Base-by-base conservation (phyloP, 306 rosid genomes). In the Spatholobus suberectus region DNA sequence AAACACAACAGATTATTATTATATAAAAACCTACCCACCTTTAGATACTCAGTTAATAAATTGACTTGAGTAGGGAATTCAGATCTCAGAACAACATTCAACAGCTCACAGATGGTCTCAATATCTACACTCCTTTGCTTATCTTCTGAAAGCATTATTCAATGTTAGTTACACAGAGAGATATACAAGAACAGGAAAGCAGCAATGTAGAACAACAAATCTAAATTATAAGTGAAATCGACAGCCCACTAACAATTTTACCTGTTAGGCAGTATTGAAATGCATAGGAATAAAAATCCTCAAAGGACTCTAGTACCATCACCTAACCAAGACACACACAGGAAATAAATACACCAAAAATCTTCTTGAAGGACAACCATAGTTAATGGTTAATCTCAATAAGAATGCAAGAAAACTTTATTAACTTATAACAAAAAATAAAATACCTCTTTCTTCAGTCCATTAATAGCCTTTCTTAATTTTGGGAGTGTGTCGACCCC, bases 231-330 rank as follows among this genome's bases (percentile, higher is more conserved):
- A 75, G 37, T 69, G 24, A 67, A 72, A 76, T 29, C 34, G 29
- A 71, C n/a, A 63, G 21, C 73, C 81, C 20, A 11, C 6, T 29
- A 73, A 84, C 17, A 65, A 43, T 59, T 85, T 81, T 83, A 92
- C 94, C 97, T 35, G 90, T 90, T 76, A 92, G 84, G 81, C 89
- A 80, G 79, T 89, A 90, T 24, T 76, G 88, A 81, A 90, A 92
- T 43, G 97, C 80, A 41, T 78, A 92, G 40, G 83, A 59, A 82
- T 86, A 90, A 74, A 92, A 90, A 67, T 92, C 97, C 76, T 82
- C 89, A 75, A 90, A 89, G 84, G 79, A 54, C 43, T 76, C 79
- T 54, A 86, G 84, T 5, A 27, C 67, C 59, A 8, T 85, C 80
- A 89, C 87, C 97, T 92, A 85, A 70, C 40, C 46, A 80, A 66